Evolutionary conservation across 345 rosid species (phyloP), one percentile per base, ranked within the genome.

Genomic region (Sapria himalayana): DNA sequence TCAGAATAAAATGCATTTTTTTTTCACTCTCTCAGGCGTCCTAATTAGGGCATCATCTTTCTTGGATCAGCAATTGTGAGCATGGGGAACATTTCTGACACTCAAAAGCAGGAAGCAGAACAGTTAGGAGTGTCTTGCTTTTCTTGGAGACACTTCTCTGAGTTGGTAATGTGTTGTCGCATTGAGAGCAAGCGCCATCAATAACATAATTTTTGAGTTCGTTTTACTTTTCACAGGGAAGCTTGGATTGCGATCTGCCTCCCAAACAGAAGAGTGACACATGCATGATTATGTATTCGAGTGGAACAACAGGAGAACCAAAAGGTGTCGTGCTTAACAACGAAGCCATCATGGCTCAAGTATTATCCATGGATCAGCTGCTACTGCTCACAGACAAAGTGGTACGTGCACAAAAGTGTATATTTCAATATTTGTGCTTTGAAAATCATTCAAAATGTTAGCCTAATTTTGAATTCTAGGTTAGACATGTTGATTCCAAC

Each of bases 291-390:
- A 82, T 89, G 95, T 89, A 82, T 38, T 82, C 93, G 0, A 89
- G 98, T 37, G 98, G 98, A 35, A 89, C 98, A 45, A 89, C 98
- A 11, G 95, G 98, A 52, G 98, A 82, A 37, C 95, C 98, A 0
- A 89, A 89, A 67, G 98, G 98, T 40, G 98, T 89, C 10, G 53
- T 79, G 49, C 56, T 82, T 15, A 66, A 58, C 12, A 89, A 76
- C 43, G 70, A 40, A 37, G 81, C 74, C 16, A 46, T 89, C 45
- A 51, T 76, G 60, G 55, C 75, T 9, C 70, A 89, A 76, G 84
- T 77, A 13, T 50, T 89, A 41, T 70, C 92, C 3, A 67, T 89
- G n/a, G 93, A 82, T 35, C 77, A 61, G 31, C 39, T 89, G 31
- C 62, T 82, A 36, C 41, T 14, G 25, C 59, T 57, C 22, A 82